These are phyloP conservation scores for Eucalyptus decipiens DNA, from an alignment of 345 rosid genomes.

Conservation along the genomic window DNA sequence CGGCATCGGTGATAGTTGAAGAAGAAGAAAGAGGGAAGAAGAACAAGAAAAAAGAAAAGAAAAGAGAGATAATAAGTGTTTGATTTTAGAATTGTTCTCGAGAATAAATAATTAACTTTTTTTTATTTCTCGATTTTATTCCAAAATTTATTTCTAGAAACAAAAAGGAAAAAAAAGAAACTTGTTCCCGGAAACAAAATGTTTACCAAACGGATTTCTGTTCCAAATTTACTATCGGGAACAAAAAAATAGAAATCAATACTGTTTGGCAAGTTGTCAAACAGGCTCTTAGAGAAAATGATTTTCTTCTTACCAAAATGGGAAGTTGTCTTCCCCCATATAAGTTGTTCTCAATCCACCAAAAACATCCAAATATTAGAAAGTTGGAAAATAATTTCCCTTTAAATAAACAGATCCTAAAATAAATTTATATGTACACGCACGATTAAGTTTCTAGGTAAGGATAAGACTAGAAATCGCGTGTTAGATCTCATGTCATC, in stretches of 20 bases:
- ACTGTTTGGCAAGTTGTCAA: no score
- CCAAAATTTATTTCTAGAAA: rapidly evolving
- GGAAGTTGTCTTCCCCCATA: not conserved
- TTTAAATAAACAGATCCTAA: not conserved
- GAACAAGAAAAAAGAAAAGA: no score
- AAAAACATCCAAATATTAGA: not conserved
- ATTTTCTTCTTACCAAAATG: not conserved
- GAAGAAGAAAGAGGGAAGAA: no score
- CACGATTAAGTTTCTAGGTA: not conserved
- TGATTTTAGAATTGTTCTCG: rapidly evolving
- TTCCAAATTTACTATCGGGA: no score
- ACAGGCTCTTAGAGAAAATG: rapidly evolving
- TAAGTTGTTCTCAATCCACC: not conserved
- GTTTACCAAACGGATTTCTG: rapidly evolving
- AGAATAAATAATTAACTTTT: no score
- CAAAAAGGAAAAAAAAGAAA: no score
- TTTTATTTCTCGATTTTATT: rapidly evolving
- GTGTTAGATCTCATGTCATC: not conserved
- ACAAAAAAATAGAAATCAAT: rapidly evolving
- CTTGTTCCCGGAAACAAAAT: no score
- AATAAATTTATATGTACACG: not conserved
- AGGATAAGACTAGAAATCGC: not conserved
- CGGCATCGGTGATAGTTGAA: rapidly evolving
- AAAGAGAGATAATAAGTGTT: no score
- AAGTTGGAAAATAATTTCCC: not conserved